Evolutionary conservation across 495 filamentous ascomycete species (phyloP).

Genomic region (Penicillium desertorum): DNA sequence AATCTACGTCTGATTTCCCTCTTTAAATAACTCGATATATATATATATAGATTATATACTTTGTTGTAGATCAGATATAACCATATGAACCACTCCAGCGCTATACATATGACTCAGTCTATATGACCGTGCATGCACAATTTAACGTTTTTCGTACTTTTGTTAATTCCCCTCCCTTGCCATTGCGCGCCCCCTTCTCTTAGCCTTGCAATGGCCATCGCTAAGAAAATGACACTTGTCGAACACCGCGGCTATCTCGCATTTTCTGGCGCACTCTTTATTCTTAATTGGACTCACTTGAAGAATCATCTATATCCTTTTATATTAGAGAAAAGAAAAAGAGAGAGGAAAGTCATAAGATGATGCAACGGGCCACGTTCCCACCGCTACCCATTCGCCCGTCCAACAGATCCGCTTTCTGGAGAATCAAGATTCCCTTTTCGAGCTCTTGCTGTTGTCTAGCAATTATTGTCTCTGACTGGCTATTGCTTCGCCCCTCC

Average conservation of each 20-base stretch:
- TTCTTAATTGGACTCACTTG: not conserved
- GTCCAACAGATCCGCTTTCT: conserved; percentile 23
- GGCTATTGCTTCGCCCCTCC: conserved; percentile 12
- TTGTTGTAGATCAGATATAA: too few relatives aligned
- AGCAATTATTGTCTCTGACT: conserved; percentile 14
- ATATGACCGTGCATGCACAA: too few relatives aligned
- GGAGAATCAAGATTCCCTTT: conserved; percentile 33
- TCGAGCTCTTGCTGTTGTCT: conserved; percentile 25
- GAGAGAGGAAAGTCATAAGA: not conserved
- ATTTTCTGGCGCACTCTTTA: not conserved
- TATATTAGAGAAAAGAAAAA: not conserved
- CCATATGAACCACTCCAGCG: too few relatives aligned
- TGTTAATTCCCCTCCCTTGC: not conserved
- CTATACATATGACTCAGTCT: too few relatives aligned
- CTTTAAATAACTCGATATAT: too few relatives aligned
- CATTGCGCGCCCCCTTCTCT: not conserved
- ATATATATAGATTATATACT: too few relatives aligned
- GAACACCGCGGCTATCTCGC: conserved; percentile 2
- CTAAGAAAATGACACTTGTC: conserved; percentile 3
- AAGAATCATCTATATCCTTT: not conserved
- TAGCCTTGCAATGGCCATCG: conserved; percentile 3
- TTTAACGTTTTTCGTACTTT: conserved; percentile 9
- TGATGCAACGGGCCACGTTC: conserved; percentile 14
- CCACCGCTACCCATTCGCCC: conserved; percentile 15
- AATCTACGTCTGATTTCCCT: too few relatives aligned